Conservation (phyloP, 768 basidiomycete species). For the Zangia roseola region DNA sequence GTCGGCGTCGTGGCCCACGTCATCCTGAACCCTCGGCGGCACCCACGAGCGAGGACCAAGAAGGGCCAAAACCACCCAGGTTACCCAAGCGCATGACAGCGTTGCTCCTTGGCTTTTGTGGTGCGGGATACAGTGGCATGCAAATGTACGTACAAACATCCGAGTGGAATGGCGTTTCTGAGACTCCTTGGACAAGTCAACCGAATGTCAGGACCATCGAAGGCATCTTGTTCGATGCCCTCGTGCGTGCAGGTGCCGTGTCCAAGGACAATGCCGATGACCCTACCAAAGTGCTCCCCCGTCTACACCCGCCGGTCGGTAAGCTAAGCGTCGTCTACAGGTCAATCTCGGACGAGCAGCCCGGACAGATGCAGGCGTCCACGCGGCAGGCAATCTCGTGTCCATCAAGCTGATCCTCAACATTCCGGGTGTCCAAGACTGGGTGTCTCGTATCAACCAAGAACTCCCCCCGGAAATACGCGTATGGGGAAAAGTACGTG, state of each 20-base stretch:
- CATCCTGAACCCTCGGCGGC: constrained; percentile 33
- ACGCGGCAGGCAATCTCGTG: constrained; percentile 93
- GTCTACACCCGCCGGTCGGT: not conserved
- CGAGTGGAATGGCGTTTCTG: not conserved
- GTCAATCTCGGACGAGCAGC: constrained; percentile 86
- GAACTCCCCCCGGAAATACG: constrained; percentile 90
- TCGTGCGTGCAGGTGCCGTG: constrained; percentile 90
- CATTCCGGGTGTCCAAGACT: constrained; percentile 68
- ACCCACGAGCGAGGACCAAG: constrained; percentile 16
- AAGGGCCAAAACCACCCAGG: constrained; percentile 45
- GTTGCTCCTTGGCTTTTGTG: constrained; percentile 86
- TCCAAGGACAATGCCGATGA: constrained; percentile 92
- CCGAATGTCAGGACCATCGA: constrained; percentile 80
- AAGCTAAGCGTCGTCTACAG: constrained; percentile 36
- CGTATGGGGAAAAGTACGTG: constrained; percentile 83
- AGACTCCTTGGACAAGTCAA: constrained; percentile 46
- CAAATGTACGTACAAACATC: constrained; percentile 71
- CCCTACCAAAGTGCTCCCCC: constrained; percentile 67
- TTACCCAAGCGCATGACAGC: constrained; percentile 85
- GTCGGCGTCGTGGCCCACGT: constrained; percentile 43
- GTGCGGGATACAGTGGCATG: constrained; percentile 91
- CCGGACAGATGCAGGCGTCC: constrained; percentile 95
- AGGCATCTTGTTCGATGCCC: constrained; percentile 81
- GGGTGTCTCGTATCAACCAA: constrained; percentile 75
- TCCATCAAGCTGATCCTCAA: constrained; percentile 85